Base-by-base conservation (phyloP, 352 stramenopile genomes). In the Globisporangium okanoganense region DNA sequence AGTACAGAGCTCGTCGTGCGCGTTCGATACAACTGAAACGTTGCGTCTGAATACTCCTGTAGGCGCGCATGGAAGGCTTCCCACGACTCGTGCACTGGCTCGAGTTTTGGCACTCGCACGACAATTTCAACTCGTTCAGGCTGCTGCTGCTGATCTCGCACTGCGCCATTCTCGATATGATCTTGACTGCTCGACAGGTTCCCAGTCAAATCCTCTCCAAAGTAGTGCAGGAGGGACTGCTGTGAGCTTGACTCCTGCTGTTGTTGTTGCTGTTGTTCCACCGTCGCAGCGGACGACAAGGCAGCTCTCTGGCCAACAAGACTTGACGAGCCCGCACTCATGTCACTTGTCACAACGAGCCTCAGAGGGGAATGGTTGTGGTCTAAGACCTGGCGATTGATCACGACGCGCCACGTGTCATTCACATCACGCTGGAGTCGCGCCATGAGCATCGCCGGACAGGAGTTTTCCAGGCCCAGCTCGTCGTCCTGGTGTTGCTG, bases 21-120 rank as follows among this genome's bases (percentile, higher is more conserved):
- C 7, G 80, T 90, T 20, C 82, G 81, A 55, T 92, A 92, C 29
- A 86, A 71, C 58, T 92, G 82, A 50, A 79, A 90, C 8, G 82
- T 89, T 16, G 61, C 65, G 45, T 82, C 76, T 0, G 82, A 92
- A 55, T 92, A 92, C 22, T 71, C 52, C 25, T 83, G 78, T 3
- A 92, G 57, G 12, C 49, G 76, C 22, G 66, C 58, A 40, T 92
- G 82, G 51, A 92, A 92, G 2, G 79, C 71, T 9, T 89, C 82
- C 82, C 82, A 92, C 0, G 82, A 92, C 5, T 56, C 66, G 52
- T 89, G 85, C 5, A 85, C 43, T 2, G 65, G 63, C 45, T 76
- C 70, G 6, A 92, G 64, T 49, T 73, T 85, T 0, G 80, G 75
- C 25, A 87, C 82, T 18, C 79, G 80, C 7, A 92, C 78, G 0